These are phyloP conservation scores for Globisporangium polare DNA, from an alignment of 352 stramenopile genomes.

Conservation along the genomic window DNA sequence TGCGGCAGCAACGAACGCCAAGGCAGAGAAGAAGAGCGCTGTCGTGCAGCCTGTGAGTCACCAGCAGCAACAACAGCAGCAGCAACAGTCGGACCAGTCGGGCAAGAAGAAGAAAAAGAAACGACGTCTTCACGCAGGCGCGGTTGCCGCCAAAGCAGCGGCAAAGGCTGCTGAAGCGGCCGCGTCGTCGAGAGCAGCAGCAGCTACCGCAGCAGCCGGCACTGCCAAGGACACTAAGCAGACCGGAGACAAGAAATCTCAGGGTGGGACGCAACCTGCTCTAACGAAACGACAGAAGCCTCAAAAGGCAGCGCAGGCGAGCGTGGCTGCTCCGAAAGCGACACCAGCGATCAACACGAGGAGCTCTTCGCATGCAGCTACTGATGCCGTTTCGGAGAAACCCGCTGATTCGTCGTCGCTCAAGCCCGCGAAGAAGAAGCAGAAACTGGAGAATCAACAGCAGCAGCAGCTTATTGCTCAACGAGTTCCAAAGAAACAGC, in stretches of 20 bases:
- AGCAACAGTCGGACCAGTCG: constrained; percentile 1
- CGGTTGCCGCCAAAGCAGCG: not conserved
- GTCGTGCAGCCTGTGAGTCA: not conserved
- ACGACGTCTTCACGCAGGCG: constrained; percentile 1
- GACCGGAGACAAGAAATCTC: not conserved
- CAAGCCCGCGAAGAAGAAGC: constrained; percentile 7
- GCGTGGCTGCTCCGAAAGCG: not conserved
- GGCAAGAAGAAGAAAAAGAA: constrained; percentile 11
- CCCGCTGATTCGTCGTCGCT: not conserved
- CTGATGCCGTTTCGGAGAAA: not conserved
- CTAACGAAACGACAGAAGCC: not conserved
- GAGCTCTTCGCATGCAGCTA: not conserved
- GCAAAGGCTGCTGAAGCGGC: not conserved
- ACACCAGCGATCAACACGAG: not conserved
- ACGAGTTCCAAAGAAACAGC: not conserved
- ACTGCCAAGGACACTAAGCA: not conserved
- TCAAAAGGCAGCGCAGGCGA: not conserved
- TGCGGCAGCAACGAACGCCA: not conserved
- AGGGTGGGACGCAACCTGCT: not conserved
- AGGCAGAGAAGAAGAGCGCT: not conserved
- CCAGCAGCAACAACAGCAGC: not conserved
- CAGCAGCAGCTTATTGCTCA: not conserved
- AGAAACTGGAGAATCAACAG: not conserved
- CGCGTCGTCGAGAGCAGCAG: not conserved
- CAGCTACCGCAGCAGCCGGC: not conserved